Base-by-base conservation (phyloP, 371 early-diverging fungal genomes). In the Furculomyces boomerangus region DNA sequence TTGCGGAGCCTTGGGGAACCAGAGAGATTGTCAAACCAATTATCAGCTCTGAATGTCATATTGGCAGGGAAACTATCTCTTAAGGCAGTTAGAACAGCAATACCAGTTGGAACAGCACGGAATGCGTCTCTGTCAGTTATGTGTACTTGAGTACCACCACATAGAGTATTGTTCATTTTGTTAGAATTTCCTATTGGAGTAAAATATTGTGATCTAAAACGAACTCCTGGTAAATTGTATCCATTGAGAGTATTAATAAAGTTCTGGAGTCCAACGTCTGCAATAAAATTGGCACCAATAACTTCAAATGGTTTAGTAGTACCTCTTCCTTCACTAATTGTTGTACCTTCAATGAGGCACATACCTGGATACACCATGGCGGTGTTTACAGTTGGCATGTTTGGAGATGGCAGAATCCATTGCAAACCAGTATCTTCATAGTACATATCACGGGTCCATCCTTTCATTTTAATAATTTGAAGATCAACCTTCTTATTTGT, bases 351-450 rank as follows among this genome's bases (percentile, higher is more conserved):
- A n/a, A 49, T 22, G 3, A 49, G n/a, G 14, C 28, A 24, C 27
- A 22, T 14, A 49, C 50, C 50, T 30, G 50, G 50, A 30, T 27
- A 49, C n/a, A 49, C 50, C 30, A 13, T 26, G 50, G 50, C 50
- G 5, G 50, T 49, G 8, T n/a, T 5, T 7, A 27, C 18, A 16
- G 24, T 49, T 49, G 50, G 50, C 50, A 49, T 49, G 27, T 49
- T 49, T 49, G 50, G 50, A 5, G 50, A 49, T 27, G 50, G 50
- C n/a, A 49, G 18, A 30, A 49, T 29, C 50, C 50, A 49, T 24
- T 25, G 24, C 14, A 49, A 27, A 49, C 50, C 50, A 30, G 50
- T 49, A 14, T 49, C 7, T 8, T 49, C 50, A 49, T 28, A 49
- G 30, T 26, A 49, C 50, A 49, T 49, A 18, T 28, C 30, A 27